These are phyloP conservation scores for Teunomyces lycoperdinae DNA, from an alignment of 805 yeast species.

Conservation along the genomic window DNA sequence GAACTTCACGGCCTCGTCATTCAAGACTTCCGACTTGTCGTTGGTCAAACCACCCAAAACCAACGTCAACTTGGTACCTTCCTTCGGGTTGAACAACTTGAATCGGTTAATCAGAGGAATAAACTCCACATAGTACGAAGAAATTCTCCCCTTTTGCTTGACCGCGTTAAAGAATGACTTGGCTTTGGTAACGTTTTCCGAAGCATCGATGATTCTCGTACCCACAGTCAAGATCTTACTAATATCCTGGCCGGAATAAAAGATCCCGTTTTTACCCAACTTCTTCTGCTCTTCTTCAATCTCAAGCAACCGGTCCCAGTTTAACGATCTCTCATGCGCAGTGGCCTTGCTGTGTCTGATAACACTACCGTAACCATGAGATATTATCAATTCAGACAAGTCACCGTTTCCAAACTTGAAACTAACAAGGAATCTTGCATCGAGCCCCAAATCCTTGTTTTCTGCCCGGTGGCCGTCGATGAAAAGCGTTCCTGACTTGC, in stretches of 20 bases:
- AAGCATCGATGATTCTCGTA: constrained; percentile 72
- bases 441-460: constrained; percentile 53
- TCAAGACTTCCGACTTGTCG: constrained; percentile 35
- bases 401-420: constrained; percentile 54
- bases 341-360: constrained; percentile 74
- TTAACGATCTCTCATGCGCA: constrained; percentile 59
- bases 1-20: constrained; percentile 51
- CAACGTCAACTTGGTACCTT: constrained; percentile 63
- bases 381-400: constrained; percentile 58
- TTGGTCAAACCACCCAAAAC: constrained; percentile 72
- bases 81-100: constrained; percentile 65
- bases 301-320: constrained; percentile 77
- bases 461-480: constrained; percentile 66
- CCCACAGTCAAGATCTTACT: constrained; percentile 50
- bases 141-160: constrained; percentile 59
- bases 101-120: constrained; percentile 68
- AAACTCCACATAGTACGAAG: constrained; percentile 66
- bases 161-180: constrained; percentile 70
- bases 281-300: constrained; percentile 60
- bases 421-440: constrained; percentile 64
- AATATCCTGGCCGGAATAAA: constrained; percentile 41
- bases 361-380: constrained; percentile 73
- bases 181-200: constrained; percentile 70
- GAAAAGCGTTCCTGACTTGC: constrained; percentile 57
- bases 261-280: constrained; percentile 57